phyloP scores from a whole-genome alignment of 129 eudicot genomes.

The Scalesia atractyloides region DNA sequence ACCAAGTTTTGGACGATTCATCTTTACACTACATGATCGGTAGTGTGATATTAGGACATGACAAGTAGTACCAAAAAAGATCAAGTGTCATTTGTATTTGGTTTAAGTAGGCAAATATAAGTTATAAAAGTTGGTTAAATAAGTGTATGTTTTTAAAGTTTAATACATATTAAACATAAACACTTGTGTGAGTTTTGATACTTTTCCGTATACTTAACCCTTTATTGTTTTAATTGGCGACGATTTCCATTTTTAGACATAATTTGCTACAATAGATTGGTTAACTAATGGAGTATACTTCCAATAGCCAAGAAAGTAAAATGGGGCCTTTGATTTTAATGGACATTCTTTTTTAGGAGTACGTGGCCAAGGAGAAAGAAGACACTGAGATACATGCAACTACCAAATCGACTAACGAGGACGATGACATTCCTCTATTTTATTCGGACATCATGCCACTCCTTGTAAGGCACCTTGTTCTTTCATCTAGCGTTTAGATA shows the following conservation, averaged over 20 bases:
- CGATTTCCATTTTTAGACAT: neutral
- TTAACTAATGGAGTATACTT: neutral
- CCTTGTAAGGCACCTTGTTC: constrained; percentile 53
- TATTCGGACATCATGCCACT: constrained; percentile 94
- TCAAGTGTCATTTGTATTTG: neutral
- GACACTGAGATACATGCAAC: constrained; percentile 41
- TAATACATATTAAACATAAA: no score
- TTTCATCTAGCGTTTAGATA: neutral
- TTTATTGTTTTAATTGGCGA: neutral
- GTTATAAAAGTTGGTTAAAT: no score
- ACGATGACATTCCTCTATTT: constrained; percentile 75
- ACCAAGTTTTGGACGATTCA: no score
- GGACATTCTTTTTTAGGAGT: constrained; percentile 48
- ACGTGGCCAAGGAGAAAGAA: constrained; percentile 75
- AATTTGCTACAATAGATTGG: neutral
- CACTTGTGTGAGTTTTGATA: neutral
- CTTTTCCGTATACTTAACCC: neutral
- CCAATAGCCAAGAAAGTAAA: neutral
- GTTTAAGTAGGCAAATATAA: no score
- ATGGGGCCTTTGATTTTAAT: neutral
- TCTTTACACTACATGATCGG: no score
- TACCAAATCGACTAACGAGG: constrained; percentile 37
- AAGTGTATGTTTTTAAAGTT: no score
- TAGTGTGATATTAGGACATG: no score
- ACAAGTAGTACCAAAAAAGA: no score